phyloP scores from a whole-genome alignment of 441 rosid genomes.

The Kokia cookei region DNA sequence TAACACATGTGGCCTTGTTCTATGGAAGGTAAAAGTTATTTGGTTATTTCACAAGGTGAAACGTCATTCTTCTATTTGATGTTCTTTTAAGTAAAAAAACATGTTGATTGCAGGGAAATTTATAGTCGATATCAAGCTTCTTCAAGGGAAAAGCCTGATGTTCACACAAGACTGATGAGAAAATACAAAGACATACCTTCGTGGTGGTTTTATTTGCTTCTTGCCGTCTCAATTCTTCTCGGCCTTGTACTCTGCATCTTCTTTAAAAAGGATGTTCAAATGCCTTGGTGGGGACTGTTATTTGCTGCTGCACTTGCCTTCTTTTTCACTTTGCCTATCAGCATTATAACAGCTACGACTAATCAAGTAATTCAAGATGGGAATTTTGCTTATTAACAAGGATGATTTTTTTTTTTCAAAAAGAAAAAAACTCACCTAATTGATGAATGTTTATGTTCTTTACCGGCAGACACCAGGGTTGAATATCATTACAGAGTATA shows the following conservation, averaged over 20 bases:
- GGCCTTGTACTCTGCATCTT: slow-evolving; percentile 27
- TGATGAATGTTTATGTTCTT: background rate
- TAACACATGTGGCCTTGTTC: slow-evolving; percentile 62
- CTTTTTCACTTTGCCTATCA: slow-evolving; percentile 34
- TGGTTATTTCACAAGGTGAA: background rate
- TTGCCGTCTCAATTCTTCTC: slow-evolving; percentile 8
- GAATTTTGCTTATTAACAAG: background rate
- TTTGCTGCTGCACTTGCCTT: slow-evolving; percentile 32
- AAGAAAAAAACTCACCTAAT: background rate
- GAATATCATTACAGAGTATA: slow-evolving; percentile 49
- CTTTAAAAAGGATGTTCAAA: slow-evolving; percentile 27
- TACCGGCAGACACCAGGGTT: slow-evolving; percentile 43
- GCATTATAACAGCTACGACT: slow-evolving; percentile 39
- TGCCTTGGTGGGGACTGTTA: slow-evolving; percentile 47
- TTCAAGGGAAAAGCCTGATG: slow-evolving; percentile 22
- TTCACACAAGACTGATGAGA: slow-evolving; percentile 36
- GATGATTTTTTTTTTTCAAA: background rate
- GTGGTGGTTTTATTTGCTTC: slow-evolving; percentile 39
- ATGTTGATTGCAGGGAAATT: slow-evolving; percentile 26
- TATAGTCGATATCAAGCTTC: slow-evolving; percentile 25
- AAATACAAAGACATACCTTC: slow-evolving; percentile 30
- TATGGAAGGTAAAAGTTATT: slow-evolving; percentile 28
- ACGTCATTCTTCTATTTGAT: background rate
- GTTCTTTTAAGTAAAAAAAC: background rate
- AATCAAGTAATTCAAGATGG: slow-evolving; percentile 25